Base-by-base conservation (phyloP, 2,329 filamentous ascomycete genomes). In the Colletotrichum filicis region DNA sequence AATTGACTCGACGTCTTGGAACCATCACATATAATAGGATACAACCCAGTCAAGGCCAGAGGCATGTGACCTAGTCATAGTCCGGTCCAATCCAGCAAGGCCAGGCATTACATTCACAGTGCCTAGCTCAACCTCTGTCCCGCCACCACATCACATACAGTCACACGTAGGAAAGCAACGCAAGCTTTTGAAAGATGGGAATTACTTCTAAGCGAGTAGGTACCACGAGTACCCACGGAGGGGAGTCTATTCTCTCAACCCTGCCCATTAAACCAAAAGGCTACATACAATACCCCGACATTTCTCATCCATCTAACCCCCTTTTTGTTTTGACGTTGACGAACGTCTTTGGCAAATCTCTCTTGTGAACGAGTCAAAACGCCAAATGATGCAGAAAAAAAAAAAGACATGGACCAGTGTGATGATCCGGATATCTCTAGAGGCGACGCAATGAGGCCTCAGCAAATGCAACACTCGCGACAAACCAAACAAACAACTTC, bases 351-450 rank as follows among this genome's bases (percentile, higher is more conserved):
- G 42, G 11, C 24, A 1, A 42, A 32, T 37, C 37, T 14, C 24
- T 61, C 37, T 37, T 7, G 7, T n/a, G 30, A 49, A 26, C 2
- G 49, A 52, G 30, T 55, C 5, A 56, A 52, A 72, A 73, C 71
- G 66, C 66, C 66, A n/a, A 66, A 65, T 66, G 57, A 73, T 73
- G 66, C 71, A 73, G 65, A 49, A 61, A 28, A 49, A 73, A 73
- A 70, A 64, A 61, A 30, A 55, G 71, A 66, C 66, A 61, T 73
- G 71, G 71, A 66, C 56, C 71, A 28, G 46, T 5, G 30, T 46
- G 7, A 22, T 37, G 62, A 68, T 72, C 71, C 67, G 71, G 68
- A 74, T 74, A 74, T 74, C 68, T 74, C 62, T 35, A 59, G 30
- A 52, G 37, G 58, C 58, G 37, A 37, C 52, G 58, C 57, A 49